These are phyloP conservation scores for Talaromyces ruber DNA, from an alignment of 495 filamentous ascomycete species.

Conservation along the genomic window DNA sequence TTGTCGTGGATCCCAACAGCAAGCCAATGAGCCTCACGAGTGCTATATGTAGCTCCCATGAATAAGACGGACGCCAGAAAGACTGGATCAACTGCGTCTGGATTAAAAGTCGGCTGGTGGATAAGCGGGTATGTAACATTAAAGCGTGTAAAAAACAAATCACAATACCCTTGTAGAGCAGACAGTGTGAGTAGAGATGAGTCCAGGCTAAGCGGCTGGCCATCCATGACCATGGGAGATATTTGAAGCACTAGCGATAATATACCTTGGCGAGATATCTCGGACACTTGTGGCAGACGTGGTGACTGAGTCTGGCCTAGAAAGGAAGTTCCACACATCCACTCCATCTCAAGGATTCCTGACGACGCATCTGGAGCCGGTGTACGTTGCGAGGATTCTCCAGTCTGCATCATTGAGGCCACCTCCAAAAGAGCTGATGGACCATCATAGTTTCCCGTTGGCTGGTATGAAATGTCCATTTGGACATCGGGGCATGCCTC, in stretches of 20 bases:
- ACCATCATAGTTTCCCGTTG: neutral
- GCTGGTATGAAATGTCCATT: slow-evolving; percentile 4
- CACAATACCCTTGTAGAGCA: slow-evolving; percentile 40
- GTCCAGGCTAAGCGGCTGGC: slow-evolving; percentile 26
- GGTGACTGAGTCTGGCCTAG: slow-evolving; percentile 8
- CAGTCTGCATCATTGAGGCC: slow-evolving; percentile 11
- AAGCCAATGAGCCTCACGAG: slow-evolving; percentile 45
- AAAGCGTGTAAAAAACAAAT: slow-evolving; percentile 47
- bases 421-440: slow-evolving; percentile 13
- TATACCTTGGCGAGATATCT: slow-evolving; percentile 28
- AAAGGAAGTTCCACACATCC: slow-evolving; percentile 19
- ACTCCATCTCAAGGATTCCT: slow-evolving; percentile 20
- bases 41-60: slow-evolving; percentile 46
- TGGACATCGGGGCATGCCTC: slow-evolving; percentile 2
- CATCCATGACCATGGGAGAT: slow-evolving; percentile 30
- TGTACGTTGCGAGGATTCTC: slow-evolving; percentile 6
- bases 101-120: slow-evolving; percentile 43
- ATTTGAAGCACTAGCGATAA: slow-evolving; percentile 34
- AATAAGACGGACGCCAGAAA: slow-evolving; percentile 41
- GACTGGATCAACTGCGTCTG: slow-evolving; percentile 32
- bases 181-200: slow-evolving; percentile 38
- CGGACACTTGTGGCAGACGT: slow-evolving; percentile 15
- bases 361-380: slow-evolving; percentile 5
- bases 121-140: slow-evolving; percentile 47
- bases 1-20: slow-evolving; percentile 43